Evolutionary conservation across 2,329 filamentous ascomycete species (phyloP).

Genomic region (Cladosporium sp.): DNA sequence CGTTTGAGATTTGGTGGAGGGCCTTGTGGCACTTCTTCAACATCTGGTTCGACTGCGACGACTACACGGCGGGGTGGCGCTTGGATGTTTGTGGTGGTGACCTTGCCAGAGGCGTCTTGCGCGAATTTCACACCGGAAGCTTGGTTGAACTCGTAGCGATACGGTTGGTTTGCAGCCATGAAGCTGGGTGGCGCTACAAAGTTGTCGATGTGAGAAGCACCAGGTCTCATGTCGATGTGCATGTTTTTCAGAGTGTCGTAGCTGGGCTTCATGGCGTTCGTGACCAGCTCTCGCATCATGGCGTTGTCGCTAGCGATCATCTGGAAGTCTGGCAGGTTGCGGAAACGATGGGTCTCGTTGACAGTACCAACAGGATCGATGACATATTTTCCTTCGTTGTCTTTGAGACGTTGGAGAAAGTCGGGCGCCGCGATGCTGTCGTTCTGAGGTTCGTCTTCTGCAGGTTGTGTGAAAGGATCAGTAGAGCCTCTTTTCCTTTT

Average conservation of each 20-base stretch:
- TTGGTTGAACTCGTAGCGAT: constrained; percentile 72
- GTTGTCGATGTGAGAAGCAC: constrained; percentile 64
- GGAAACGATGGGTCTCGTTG: constrained; percentile 79
- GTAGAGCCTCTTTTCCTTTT: constrained; percentile 77
- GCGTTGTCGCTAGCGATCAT: constrained; percentile 33
- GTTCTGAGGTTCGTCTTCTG: not conserved
- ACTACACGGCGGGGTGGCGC: constrained; percentile 56
- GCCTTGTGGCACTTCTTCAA: constrained; percentile 57
- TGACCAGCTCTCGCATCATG: constrained; percentile 67
- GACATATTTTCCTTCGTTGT: constrained; percentile 24
- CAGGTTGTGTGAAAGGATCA: constrained; percentile 44
- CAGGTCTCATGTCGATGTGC: constrained; percentile 60
- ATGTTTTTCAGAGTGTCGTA: constrained; percentile 61
- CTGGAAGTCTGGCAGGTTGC: constrained; percentile 82
- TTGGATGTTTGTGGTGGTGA: constrained; percentile 45
- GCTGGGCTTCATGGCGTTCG: constrained; percentile 67
- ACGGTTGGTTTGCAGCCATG: constrained; percentile 26
- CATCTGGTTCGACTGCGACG: constrained; percentile 58
- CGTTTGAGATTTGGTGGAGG: constrained; percentile 53
- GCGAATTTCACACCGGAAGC: constrained; percentile 70
- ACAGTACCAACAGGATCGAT: constrained; percentile 51
- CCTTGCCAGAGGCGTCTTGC: constrained; percentile 53
- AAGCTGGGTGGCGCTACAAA: constrained; percentile 28
- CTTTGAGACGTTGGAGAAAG: constrained; percentile 28
- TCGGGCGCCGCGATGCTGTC: constrained; percentile 24